These are phyloP conservation scores for Lomentospora prolificans DNA, from an alignment of 2,329 filamentous ascomycete species.

Conservation along the genomic window DNA sequence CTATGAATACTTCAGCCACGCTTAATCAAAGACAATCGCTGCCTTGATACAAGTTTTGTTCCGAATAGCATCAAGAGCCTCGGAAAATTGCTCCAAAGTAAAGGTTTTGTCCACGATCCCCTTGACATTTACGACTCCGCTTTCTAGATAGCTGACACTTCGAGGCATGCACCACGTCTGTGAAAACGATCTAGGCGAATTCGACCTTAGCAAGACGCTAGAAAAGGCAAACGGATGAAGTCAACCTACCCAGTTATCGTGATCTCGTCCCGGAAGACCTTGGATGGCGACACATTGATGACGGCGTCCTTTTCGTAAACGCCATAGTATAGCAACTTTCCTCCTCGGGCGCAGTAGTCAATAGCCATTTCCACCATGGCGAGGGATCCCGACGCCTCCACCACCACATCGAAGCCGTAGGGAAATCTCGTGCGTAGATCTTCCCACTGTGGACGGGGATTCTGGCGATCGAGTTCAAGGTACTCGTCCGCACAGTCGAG, in stretches of 20 bases:
- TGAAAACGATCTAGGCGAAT: constrained; percentile 13
- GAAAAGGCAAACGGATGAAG: constrained; percentile 49
- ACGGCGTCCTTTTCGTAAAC: constrained; percentile 55
- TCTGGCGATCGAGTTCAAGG: constrained; percentile 41
- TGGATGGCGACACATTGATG: constrained; percentile 60
- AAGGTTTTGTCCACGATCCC: constrained; percentile 67
- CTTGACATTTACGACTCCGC: constrained; percentile 50
- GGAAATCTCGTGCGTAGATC: constrained; percentile 55
- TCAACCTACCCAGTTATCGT: constrained; percentile 42
- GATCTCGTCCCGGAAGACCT: constrained; percentile 61
- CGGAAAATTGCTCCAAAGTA: constrained; percentile 62
- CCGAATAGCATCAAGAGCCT: constrained; percentile 60
- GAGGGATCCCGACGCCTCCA: constrained; percentile 60
- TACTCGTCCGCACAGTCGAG: constrained; percentile 45
- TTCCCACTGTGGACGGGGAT: constrained; percentile 49
- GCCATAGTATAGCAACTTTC: constrained; percentile 63
- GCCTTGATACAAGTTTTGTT: constrained; percentile 68
- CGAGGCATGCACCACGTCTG: not conserved
- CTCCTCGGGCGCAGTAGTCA: constrained; percentile 60
- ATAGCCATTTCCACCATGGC: constrained; percentile 63
- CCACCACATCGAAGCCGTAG: constrained; percentile 64
- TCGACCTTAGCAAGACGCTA: constrained; percentile 63
- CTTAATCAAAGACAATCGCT: constrained; percentile 54
- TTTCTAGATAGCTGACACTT: constrained; percentile 36
- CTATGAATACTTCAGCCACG: too few relatives aligned